A percentile compares a stretch with the other conserved stretches of the same genome.
Evolutionary conservation across 345 rosid species (phyloP).

Genomic region (Stellera chamaejasme): DNA sequence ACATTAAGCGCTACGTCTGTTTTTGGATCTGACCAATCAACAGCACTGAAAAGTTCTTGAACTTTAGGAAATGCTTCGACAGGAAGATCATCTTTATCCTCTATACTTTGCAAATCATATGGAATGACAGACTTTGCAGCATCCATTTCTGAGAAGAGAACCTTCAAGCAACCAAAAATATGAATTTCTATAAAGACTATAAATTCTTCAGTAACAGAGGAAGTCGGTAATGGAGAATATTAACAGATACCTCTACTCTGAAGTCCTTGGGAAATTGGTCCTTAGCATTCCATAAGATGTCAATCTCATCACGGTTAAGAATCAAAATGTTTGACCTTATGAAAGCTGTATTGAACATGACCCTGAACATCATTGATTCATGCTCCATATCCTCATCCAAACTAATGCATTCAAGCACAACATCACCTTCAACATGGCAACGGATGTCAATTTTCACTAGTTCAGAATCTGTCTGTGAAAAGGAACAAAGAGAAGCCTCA

Average conservation of each 20-base stretch:
- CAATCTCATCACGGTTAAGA: conserved; percentile 61
- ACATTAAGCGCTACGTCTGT: conserved; percentile 37
- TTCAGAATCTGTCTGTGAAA: conserved; percentile 61
- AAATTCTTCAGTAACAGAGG: conserved; percentile 6
- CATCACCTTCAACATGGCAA: conserved; percentile 74
- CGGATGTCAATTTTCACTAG: conserved; percentile 56
- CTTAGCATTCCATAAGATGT: conserved; percentile 50
- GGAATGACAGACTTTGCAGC: conserved; percentile 31
- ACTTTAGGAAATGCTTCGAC: conserved; percentile 64
- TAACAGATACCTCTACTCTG: conserved; percentile 51
- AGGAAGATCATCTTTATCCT: conserved; percentile 58
- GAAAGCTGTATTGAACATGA: conserved; percentile 73
- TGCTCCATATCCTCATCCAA: conserved; percentile 48
- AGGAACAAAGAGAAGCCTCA: not conserved
- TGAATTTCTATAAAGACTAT: conserved; percentile 10
- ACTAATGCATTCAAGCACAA: conserved; percentile 65
- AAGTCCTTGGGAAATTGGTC: conserved; percentile 65
- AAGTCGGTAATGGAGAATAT: conserved; percentile 7
- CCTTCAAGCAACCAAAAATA: conserved; percentile 38
- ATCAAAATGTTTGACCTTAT: conserved; percentile 57
- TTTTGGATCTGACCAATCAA: conserved; percentile 52
- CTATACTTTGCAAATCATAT: conserved; percentile 40
- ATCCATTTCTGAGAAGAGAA: conserved; percentile 66
- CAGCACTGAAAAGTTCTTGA: conserved; percentile 45
- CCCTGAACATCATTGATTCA: conserved; percentile 68